phyloP scores from a whole-genome alignment of 1,139 yeast species.

The Debaryomycetaceae sp. region DNA sequence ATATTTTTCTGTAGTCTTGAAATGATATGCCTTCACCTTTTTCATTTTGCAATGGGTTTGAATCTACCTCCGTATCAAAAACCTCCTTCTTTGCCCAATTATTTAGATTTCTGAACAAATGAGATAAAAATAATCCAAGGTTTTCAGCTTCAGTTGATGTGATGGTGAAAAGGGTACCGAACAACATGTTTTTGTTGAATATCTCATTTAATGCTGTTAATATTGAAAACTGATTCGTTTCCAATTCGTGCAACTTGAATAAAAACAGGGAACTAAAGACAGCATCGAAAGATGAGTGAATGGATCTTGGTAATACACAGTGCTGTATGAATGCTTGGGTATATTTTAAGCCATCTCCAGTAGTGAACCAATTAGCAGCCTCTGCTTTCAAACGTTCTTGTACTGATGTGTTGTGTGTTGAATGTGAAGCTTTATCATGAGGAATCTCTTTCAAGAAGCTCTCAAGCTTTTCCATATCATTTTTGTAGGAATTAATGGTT shows the following conservation, averaged over 20 bases:
- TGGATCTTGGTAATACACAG: slow-evolving; percentile 73
- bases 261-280: slow-evolving; percentile 64
- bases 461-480: slow-evolving; percentile 28
- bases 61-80: slow-evolving; percentile 11
- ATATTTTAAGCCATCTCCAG: slow-evolving; percentile 17
- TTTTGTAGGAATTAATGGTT: slow-evolving; percentile 22
- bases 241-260: slow-evolving; percentile 44
- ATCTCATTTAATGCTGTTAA: slow-evolving; percentile 45
- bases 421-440: slow-evolving; percentile 30
- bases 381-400: slow-evolving; percentile 12
- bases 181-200: slow-evolving; percentile 48
- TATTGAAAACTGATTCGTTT: slow-evolving; percentile 44
- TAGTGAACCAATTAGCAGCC: slow-evolving; percentile 24
- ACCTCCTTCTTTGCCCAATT: slow-evolving; percentile 35
- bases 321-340: slow-evolving; percentile 48
- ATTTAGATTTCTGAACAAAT: slow-evolving; percentile 47
- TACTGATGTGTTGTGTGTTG: slow-evolving; percentile 16
- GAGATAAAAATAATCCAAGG: slow-evolving; percentile 70
- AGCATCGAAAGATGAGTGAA: slow-evolving; percentile 86
- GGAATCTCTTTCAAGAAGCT: slow-evolving; percentile 23
- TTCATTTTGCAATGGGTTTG: slow-evolving; percentile 6
- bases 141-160: slow-evolving; percentile 82
- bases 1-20: slow-evolving; percentile 36
- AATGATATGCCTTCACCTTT: slow-evolving; percentile 17
- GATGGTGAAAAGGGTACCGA: slow-evolving; percentile 63